Conservation (phyloP, 352 stramenopile genomes). For the Globisporangium nunn region DNA sequence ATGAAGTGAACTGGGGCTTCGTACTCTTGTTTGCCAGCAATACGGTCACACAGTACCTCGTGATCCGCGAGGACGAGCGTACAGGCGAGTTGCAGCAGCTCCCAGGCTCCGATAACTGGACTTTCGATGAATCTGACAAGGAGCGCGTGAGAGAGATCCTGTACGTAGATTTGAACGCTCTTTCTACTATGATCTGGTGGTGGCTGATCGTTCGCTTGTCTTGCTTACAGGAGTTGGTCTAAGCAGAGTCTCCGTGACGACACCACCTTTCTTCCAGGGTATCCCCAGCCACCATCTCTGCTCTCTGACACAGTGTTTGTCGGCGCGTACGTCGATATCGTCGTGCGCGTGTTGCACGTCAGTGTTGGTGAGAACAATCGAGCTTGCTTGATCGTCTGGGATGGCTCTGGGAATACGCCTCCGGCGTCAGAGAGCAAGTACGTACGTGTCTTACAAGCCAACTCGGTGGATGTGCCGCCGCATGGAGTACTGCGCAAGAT, state of each 20-base stretch:
- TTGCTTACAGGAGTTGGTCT: slow-evolving; percentile 37
- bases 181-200: too few species aligned
- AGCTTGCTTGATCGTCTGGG: slow-evolving; percentile 53
- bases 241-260: slow-evolving; percentile 30
- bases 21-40: background rate
- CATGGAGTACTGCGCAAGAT: slow-evolving; percentile 52
- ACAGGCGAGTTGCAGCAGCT: slow-evolving; percentile 29
- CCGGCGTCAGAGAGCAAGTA: slow-evolving; percentile 10
- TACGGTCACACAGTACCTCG: slow-evolving; percentile 39
- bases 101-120: slow-evolving; percentile 49
- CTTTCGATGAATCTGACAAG: slow-evolving; percentile 51
- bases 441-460: slow-evolving; percentile 15
- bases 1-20: background rate
- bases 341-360: slow-evolving; percentile 49
- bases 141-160: slow-evolving; percentile 31
- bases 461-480: slow-evolving; percentile 15
- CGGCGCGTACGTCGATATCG: slow-evolving; percentile 51
- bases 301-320: slow-evolving; percentile 35
- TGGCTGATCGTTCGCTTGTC: background rate
- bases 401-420: slow-evolving; percentile 39
- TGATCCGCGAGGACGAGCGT: slow-evolving; percentile 30
- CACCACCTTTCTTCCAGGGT: slow-evolving; percentile 41
- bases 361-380: slow-evolving; percentile 16
- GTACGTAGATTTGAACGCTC: slow-evolving; percentile 12
- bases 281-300: slow-evolving; percentile 26